Base-by-base conservation (phyloP, 2,329 filamentous ascomycete species). In the Ceratocystis cubensis region DNA sequence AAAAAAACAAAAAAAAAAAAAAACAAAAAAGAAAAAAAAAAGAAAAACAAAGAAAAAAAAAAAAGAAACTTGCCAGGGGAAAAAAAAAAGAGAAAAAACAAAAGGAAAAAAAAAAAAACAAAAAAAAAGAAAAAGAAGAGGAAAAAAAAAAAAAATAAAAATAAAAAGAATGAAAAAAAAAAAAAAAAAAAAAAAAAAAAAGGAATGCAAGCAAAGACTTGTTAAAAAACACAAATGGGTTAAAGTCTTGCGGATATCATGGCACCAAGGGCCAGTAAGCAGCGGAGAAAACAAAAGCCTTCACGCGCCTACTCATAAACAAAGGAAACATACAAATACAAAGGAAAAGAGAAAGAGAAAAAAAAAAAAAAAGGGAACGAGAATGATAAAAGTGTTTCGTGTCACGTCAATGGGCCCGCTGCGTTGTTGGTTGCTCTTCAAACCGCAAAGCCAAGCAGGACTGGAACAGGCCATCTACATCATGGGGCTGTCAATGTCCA, bases 401-500 rank as follows among this genome's bases (percentile, higher is more conserved):
- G 30, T 59, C 56, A 59, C 30, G 13, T 37, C 13, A 37, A 17
- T n/a, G 3, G 28, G 22, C 28, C 13, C 4, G 53, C 37, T 15
- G 37, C 10, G 37, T 41, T 41, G 37, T 15, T 4, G 3, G 15
- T 28, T 5, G 2, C 20, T 20, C 10, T 13, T 56, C 22, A 56
- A 30, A 13, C 10, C 45, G 4, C 17, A 28, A 17, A 30, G 20
- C 20, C 20, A 65, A 33, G 7, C 20, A 33, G 63, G 56, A 33
- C 48, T 48, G 46, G n/a, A 15, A 25, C 37, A 45, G 37, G 22
- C 59, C 53, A 63, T 53, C 45, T 64, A 64, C 59, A 65, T 66
- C 28, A 50, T 57, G 7, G 48, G 48, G 53, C 50, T 48, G 30
- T 62, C 64, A 68, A 66, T 63, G 37, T 69, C 69, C 64, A 66